Evolutionary conservation across 768 basidiomycete species (phyloP), one percentile per base, ranked within the genome.

Genomic region (Phlebiopsis gigantea): DNA sequence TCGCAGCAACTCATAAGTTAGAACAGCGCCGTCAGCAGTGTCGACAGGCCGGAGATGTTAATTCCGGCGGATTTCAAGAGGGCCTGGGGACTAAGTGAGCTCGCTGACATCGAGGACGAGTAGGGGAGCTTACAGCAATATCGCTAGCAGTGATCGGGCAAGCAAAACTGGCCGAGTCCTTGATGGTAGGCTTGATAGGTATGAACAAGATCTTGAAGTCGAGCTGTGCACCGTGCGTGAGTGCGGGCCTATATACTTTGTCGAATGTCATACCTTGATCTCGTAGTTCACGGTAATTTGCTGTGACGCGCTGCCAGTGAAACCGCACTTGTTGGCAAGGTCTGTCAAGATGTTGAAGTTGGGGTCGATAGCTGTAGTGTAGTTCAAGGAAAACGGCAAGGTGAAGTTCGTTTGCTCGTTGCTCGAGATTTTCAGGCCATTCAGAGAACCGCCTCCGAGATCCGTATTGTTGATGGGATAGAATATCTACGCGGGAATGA

Each of bases 381-480:
- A 93, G 44, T 73, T 71, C 43, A 93, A 73, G 5, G 77, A 62
- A 70, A 93, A 88, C 1, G 90, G 90, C 74, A 93, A 88, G 0
- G 82, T 84, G 73, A 90, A 81, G 59, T 81, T 84, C 4, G 82
- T 88, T 60, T 76, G 73, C 2, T 77, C 65, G 61, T 82, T 72
- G 12, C 87, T 75, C 9, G 76, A 63, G 63, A 78, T 66, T 4
- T 68, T 70, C 49, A 84, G 60, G 55, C 72, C 69, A 19, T 73
- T 72, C 42, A 80, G 62, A 28, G 68, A 68, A 17, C 90, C 91
- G 46, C 77, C 76, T 12, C 90, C 90, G 48, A 93, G 73, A n/a
- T 74, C 66, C 0, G 85, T 83, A 61, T 83, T 79, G 62, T 84
- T 81, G 65, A 88, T 83, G 9, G 90, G 91, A 66, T 93, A 93